These are phyloP conservation scores for Lojkania enalia DNA, from an alignment of 2,329 filamentous ascomycete genomes.

Conservation along the genomic window DNA sequence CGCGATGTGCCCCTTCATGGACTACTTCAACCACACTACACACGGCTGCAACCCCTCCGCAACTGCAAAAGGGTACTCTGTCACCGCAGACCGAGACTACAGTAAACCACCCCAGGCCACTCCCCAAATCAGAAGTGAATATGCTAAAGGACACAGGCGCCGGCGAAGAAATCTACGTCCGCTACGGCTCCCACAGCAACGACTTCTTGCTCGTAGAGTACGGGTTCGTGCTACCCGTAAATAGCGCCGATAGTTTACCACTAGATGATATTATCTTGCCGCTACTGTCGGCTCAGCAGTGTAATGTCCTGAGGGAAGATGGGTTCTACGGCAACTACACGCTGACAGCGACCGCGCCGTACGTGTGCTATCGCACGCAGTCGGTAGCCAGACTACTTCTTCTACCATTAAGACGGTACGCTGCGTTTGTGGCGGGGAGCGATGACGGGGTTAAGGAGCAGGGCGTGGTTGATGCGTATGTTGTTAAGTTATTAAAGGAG, in stretches of 20 bases:
- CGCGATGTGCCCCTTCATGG: conserved; percentile 71
- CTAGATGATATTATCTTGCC: conserved; percentile 50
- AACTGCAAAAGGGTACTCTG: conserved; percentile 56
- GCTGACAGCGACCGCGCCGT: conserved; percentile 10
- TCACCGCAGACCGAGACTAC: conserved; percentile 58
- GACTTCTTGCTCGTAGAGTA: conserved; percentile 74
- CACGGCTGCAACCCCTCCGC: conserved; percentile 57
- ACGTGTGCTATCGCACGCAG: not conserved
- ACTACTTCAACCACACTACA: conserved; percentile 67
- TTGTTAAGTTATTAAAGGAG: conserved; percentile 33
- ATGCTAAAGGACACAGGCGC: conserved; percentile 22
- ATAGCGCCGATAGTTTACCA: conserved; percentile 45
- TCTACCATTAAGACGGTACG: conserved; percentile 33
- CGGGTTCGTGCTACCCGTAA: conserved; percentile 49
- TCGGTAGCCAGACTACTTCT: conserved; percentile 21
- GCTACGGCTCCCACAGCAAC: conserved; percentile 71
- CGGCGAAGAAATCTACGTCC: conserved; percentile 69
- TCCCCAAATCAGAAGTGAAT: not conserved
- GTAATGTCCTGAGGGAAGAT: conserved; percentile 45
- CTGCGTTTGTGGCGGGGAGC: conserved; percentile 35
- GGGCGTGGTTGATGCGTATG: conserved; percentile 43
- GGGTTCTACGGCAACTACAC: conserved; percentile 46
- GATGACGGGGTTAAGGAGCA: conserved; percentile 42
- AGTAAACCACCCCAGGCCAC: conserved; percentile 29
- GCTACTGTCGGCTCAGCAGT: conserved; percentile 35